A percentile compares a stretch with the other conserved stretches of the same genome.
Evolutionary conservation across 1,139 yeast species (phyloP).

Genomic region (Saccharomyces hybrid): DNA sequence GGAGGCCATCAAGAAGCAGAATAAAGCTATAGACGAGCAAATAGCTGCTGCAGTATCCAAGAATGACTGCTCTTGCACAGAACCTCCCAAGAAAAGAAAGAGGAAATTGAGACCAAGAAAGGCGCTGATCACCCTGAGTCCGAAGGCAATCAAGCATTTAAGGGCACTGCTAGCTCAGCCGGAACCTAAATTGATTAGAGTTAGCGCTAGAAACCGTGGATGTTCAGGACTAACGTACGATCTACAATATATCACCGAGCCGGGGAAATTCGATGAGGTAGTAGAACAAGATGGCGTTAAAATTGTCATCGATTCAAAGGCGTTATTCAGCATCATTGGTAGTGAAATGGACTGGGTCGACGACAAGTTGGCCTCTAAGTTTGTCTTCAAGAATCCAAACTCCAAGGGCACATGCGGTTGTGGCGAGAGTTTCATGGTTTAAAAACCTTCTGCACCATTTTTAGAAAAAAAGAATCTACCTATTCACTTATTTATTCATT

Average conservation of each 20-base stretch:
- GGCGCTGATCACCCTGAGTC: slow-evolving; percentile 75
- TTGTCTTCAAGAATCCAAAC: slow-evolving; percentile 90
- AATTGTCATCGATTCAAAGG: slow-evolving; percentile 90
- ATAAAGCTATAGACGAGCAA: slow-evolving; percentile 5
- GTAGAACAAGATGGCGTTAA: slow-evolving; percentile 91
- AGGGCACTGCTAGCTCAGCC: slow-evolving; percentile 65
- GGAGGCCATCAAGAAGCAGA: slow-evolving; percentile 6
- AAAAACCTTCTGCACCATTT: background rate
- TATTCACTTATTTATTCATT: slow-evolving; percentile 7
- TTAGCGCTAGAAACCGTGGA: slow-evolving; percentile 93
- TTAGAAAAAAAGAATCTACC: background rate
- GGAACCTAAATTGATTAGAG: slow-evolving; percentile 77
- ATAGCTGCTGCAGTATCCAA: slow-evolving; percentile 34
- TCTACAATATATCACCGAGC: slow-evolving; percentile 78
- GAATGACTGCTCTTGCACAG: background rate
- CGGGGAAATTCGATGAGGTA: slow-evolving; percentile 90
- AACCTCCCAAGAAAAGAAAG: slow-evolving; percentile 37
- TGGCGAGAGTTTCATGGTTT: slow-evolving; percentile 70
- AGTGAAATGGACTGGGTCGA: slow-evolving; percentile 98
- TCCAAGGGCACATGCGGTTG: slow-evolving; percentile 98
- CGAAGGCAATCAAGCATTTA: slow-evolving; percentile 68
- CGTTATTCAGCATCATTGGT: slow-evolving; percentile 89
- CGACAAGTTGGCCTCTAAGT: slow-evolving; percentile 80
- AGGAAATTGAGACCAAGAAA: slow-evolving; percentile 76
- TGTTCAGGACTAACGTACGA: slow-evolving; percentile 93